These are phyloP conservation scores for Piper betle DNA, from an alignment of 164 flowering plant species.

Conservation along the genomic window DNA sequence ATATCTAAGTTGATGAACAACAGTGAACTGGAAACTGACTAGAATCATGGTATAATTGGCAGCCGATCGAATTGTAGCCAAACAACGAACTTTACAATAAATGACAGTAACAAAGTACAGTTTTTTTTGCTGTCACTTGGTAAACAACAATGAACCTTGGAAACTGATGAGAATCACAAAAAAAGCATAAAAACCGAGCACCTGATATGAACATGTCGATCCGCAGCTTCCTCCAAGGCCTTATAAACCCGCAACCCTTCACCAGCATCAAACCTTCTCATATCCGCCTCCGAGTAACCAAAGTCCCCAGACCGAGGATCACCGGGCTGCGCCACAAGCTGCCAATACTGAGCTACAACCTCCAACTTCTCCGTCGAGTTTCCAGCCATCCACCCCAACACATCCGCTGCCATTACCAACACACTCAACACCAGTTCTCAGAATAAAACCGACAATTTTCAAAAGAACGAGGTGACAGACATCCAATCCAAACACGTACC, in stretches of 20 bases:
- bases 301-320: constrained; percentile 82
- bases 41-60: too few species aligned
- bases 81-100: too few species aligned
- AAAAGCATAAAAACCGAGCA: constrained; percentile 5
- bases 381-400: constrained; percentile 75
- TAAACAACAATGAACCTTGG: neutral
- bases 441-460: neutral
- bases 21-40: too few species aligned
- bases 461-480: neutral
- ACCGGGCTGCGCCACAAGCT: constrained; percentile 43
- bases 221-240: constrained; percentile 63
- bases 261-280: constrained; percentile 57
- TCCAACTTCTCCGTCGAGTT: constrained; percentile 57
- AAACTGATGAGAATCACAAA: neutral
- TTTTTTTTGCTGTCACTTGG: too few species aligned
- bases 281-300: constrained; percentile 59
- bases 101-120: too few species aligned
- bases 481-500: constrained; percentile 19
- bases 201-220: constrained; percentile 62
- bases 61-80: too few species aligned
- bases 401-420: constrained; percentile 39
- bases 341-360: constrained; percentile 88
- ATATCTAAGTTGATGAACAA: too few species aligned
- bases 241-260: constrained; percentile 47
- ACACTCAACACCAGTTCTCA: neutral